Evolutionary conservation across 2,329 filamentous ascomycete genomes (phyloP).

Genomic region (Plectosphaerella cucumerina): DNA sequence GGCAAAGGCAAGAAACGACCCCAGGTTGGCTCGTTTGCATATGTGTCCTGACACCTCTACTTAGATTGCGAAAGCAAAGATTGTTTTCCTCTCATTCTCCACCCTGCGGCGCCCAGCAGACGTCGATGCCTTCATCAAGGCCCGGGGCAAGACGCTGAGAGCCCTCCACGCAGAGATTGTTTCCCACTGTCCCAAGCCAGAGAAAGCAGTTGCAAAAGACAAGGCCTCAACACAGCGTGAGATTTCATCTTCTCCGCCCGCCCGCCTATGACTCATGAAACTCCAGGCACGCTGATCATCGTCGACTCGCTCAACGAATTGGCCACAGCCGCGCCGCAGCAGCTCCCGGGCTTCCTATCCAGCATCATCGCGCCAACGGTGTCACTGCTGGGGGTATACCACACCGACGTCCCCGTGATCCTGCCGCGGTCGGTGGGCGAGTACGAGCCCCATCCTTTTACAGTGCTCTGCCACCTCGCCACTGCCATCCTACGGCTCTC

Average conservation of each 20-base stretch:
- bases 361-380: slow-evolving; percentile 61
- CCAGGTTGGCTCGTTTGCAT: background rate
- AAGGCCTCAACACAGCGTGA: background rate
- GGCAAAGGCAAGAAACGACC: slow-evolving; percentile 61
- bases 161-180: slow-evolving; percentile 57
- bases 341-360: slow-evolving; percentile 66
- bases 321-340: slow-evolving; percentile 45
- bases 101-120: slow-evolving; percentile 61
- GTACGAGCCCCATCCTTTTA: slow-evolving; percentile 66
- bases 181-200: slow-evolving; percentile 39
- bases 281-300: slow-evolving; percentile 66
- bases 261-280: slow-evolving; percentile 6
- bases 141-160: slow-evolving; percentile 53
- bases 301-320: slow-evolving; percentile 77
- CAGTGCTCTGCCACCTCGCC: slow-evolving; percentile 76
- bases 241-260: background rate
- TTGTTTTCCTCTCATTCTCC: slow-evolving; percentile 75
- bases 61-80: slow-evolving; percentile 60
- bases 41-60: background rate
- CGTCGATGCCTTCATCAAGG: slow-evolving; percentile 64
- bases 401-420: slow-evolving; percentile 68
- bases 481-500: slow-evolving; percentile 76
- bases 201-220: slow-evolving; percentile 24
- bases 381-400: slow-evolving; percentile 76
- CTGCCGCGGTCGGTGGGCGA: slow-evolving; percentile 38